phyloP scores from a whole-genome alignment of 2,329 filamentous ascomycete genomes.

The Ascochyta koolunga region DNA sequence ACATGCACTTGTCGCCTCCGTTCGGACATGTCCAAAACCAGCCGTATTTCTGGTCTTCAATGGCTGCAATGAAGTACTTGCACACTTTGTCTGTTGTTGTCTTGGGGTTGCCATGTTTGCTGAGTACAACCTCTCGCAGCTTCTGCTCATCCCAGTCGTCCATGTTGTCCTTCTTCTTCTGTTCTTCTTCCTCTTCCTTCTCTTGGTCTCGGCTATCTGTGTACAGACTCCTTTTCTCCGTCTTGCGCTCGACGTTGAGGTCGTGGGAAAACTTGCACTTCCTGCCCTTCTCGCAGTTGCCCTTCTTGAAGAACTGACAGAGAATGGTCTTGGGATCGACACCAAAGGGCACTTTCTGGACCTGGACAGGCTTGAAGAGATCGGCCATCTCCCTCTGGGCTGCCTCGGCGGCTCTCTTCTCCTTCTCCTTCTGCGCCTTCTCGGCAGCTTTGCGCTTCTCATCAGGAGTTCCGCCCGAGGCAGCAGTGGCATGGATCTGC shows the following conservation, averaged over 20 bases:
- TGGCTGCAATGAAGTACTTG: constrained; percentile 97
- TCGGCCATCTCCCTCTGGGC: constrained; percentile 81
- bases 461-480: constrained; percentile 72
- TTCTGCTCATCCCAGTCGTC: constrained; percentile 99
- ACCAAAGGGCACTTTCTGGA: constrained; percentile 97
- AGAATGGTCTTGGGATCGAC: constrained; percentile 98
- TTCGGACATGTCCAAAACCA: constrained; percentile 99
- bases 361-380: constrained; percentile 88
- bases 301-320: constrained; percentile 97
- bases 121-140: constrained; percentile 84
- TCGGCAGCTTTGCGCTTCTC: constrained; percentile 79
- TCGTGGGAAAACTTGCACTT: constrained; percentile 99
- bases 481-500: constrained; percentile 72
- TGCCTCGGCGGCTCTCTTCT: constrained; percentile 88
- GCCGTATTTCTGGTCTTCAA: constrained; percentile 97
- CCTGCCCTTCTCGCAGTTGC: constrained; percentile 87
- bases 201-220: constrained; percentile 78
- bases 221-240: constrained; percentile 90
- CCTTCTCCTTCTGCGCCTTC: constrained; percentile 72
- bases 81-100: constrained; percentile 98
- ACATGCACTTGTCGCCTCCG: constrained; percentile 97
- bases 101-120: constrained; percentile 96
- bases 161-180: constrained; percentile 89
- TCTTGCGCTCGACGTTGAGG: constrained; percentile 84
- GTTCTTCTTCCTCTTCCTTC: constrained; percentile 71